Base-by-base conservation (phyloP, 2,329 filamentous ascomycete species). In the Alternaria longipes region DNA sequence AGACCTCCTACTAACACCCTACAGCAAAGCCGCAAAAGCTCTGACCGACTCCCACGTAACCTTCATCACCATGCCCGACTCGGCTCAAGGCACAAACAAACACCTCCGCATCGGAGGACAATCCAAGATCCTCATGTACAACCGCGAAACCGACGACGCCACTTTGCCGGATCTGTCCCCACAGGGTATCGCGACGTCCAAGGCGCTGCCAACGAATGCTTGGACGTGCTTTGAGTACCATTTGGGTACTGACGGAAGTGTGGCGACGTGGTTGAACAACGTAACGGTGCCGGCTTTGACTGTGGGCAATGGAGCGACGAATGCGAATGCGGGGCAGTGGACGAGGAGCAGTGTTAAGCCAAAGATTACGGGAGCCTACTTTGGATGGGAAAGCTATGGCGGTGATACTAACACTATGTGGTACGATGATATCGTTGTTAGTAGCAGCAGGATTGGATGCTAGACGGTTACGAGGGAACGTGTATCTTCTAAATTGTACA, bases 181-280 rank as follows among this genome's bases (percentile, higher is more conserved):
- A 0, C 80, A 87, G 26, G 86, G 87, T 12, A 86, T 88, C 53
- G 85, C 85, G 0, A 74, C 85, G 0, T 88, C 86, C 3, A 78
- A 74, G 2, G 78, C 82, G 3, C 82, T 89, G 32, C 81, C 85
- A 0, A 80, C 85, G 2, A 81, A 81, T 59, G 58, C 62, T 3
- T 89, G 86, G 84, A 78, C 86, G 66, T 89, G 87, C 75, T 85
- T 89, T 60, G 87, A 89, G 71, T 89, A 88, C 76, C 85, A 88
- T 64, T 58, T 89, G 24, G 85, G 85, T 26, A 74, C 84, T 11
- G 85, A 89, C 64, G 87, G 86, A 36, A 85, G 80, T 9, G 79
- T 89, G 52, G 85, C 88, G 80, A 89, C 87, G 2, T 89, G 87
- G 87, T 69, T 89, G 64, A 84, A 88, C 74, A 81, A 80, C 60